Evolutionary conservation across 2,329 filamentous ascomycete genomes (phyloP), one percentile per base, ranked within the genome.

Genomic region (Trichoderma citrinoviride): DNA sequence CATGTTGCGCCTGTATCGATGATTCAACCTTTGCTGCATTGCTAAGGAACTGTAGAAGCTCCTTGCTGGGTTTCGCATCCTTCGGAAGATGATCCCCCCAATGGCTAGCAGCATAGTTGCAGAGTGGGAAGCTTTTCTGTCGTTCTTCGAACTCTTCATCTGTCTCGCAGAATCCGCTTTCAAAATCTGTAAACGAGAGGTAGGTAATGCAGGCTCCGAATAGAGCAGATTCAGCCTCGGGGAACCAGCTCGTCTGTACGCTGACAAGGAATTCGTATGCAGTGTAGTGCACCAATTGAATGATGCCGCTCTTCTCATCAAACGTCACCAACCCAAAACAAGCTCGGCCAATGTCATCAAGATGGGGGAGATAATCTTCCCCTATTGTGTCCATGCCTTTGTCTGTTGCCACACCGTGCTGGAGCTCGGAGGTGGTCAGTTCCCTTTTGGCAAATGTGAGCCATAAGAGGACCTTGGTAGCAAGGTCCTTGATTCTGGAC

Each of bases 231-330:
- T 78, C 65, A 0, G 73, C 73, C 43, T 71, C 27, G 0, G 74
- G 72, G 63, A 81, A 76, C 71, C 74, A 77, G 2, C 46, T 29
- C 0, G 10, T 33, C 12, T 63, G 54, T 1, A 67, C 76, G n/a
- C 66, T 53, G 19, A 77, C 71, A 37, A 83, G 75, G 67, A 80
- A 83, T 46, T 82, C 74, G 46, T 81, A 77, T 1, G 79, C 73
- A 0, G 81, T 82, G 61, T 80, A 78, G 66, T 83, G 80, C 2
- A 81, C 77, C 0, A 83, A 66, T 4, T 79, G 73, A 10, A 82
- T 71, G 27, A 77, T 70, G 25, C 71, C 53, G 53, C 73, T 81
- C 46, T 77, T 67, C 44, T 76, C 64, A 44, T 82, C 78, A 3
- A 80, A 37, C 0, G 73, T 77, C 2, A 82, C 76, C 8, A 83